Evolutionary conservation across 768 basidiomycete genomes (phyloP).

Genomic region (Collybia mongolica): DNA sequence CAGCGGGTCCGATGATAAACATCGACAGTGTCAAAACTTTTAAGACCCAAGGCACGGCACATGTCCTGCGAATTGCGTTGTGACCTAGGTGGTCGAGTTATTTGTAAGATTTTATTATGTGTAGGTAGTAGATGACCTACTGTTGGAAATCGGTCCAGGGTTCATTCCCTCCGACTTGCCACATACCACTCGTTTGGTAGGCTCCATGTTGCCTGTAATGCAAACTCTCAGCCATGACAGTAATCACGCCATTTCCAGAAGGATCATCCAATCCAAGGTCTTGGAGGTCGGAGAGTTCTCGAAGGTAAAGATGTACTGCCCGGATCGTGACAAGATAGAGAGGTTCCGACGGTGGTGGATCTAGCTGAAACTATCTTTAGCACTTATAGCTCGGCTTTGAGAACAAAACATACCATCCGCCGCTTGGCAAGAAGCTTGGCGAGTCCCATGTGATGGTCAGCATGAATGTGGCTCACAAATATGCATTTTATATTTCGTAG

Average conservation of each 20-base stretch:
- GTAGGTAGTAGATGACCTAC: conserved; percentile 22
- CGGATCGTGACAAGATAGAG: conserved; percentile 70
- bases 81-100: conserved; percentile 34
- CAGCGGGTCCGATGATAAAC: conserved; percentile 73
- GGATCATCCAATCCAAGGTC: conserved; percentile 59
- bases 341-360: conserved; percentile 58
- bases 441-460: conserved; percentile 88
- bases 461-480: conserved; percentile 89
- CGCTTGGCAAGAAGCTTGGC: conserved; percentile 72
- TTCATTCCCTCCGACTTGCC: conserved; percentile 43
- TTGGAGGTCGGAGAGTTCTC: conserved; percentile 71
- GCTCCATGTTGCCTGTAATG: conserved; percentile 40
- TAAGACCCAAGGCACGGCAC: conserved; percentile 54
- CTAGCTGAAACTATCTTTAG: conserved; percentile 43
- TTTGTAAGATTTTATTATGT: background rate
- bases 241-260: conserved; percentile 50
- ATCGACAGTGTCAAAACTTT: conserved; percentile 63
- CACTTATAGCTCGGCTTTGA: background rate
- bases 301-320: conserved; percentile 61
- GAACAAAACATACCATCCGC: conserved; percentile 43
- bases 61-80: conserved; percentile 38
- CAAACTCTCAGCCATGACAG: conserved; percentile 54
- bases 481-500: conserved; percentile 75
- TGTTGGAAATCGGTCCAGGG: conserved; percentile 41
- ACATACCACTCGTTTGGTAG: conserved; percentile 38